Evolutionary conservation across 148 eudicot species (phyloP), one percentile per base, ranked within the genome.

Genomic region (Talinum fruticosum): DNA sequence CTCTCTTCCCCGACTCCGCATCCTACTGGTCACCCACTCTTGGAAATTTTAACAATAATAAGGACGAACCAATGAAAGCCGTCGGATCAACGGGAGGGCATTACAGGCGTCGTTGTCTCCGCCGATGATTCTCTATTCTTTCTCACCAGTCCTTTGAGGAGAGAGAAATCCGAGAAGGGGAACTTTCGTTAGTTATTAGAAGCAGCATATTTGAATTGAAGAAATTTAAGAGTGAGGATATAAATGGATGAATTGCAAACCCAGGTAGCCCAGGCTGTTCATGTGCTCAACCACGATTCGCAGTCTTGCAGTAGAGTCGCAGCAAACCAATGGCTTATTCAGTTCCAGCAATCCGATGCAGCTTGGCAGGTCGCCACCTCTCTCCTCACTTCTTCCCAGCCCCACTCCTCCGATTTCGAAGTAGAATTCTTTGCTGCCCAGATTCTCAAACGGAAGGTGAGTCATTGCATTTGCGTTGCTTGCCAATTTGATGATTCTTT

Each of bases 401-500:
- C 77, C 3, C 76, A 78, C 73, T 78, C 76, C 57, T 37, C 86
- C 75, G 83, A 86, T 82, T 91, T 80, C 71, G 97, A 95, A 82
- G 88, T 93, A 37, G 87, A 95, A 76, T 95, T 95, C 82, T 95
- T 95, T 81, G 93, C 98, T 45, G 98, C 98, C 79, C 98, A 94
- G 84, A 91, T 92, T 85, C 97, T 95, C 83, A 95, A 92, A 82
- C 87, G 97, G 66, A 95, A 95, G 98, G 98, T 92, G 26, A 24
- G 29, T 80, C 54, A 29, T 74, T 14, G 23, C 32, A 62, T 62
- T 62, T 28, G 33, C 66, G 10, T 62, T 28, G 10, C 18, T 38
- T 36, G 29, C 16, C 51, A 69, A 69, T 36, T 37, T 41, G 33
- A 29, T 78, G 34, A 68, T 70, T 69, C 2, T 36, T 64, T 61